phyloP scores from a whole-genome alignment of 2,329 filamentous ascomycete species.

The Cadophora sp. region DNA sequence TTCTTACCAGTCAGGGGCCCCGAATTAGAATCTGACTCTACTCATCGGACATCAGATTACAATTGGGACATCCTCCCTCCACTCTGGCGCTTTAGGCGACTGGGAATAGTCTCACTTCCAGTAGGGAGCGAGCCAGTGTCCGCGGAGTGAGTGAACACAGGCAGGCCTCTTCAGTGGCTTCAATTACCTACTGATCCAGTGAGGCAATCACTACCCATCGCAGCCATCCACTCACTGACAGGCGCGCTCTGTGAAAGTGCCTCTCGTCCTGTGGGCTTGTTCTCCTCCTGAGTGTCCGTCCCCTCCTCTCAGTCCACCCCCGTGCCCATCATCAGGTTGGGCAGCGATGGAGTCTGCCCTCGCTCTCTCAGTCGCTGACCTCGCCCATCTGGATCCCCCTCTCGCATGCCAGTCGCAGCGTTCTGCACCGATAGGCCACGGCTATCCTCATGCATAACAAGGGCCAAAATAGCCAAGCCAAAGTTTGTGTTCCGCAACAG shows the following conservation, averaged over 20 bases:
- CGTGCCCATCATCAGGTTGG: conserved; percentile 13
- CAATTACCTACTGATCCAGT: not conserved
- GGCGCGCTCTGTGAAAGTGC: conserved; percentile 2
- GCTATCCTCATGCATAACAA: conserved; percentile 8
- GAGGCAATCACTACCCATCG: not conserved
- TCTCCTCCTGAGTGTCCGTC: not conserved
- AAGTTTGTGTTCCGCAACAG: conserved; percentile 12
- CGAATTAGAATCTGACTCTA: conserved; percentile 3
- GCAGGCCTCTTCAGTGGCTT: conserved; percentile 13
- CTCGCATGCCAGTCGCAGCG: conserved; percentile 6
- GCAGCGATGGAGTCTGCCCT: conserved; percentile 12
- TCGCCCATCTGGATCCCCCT: conserved; percentile 3
- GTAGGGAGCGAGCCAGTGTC: conserved; percentile 11
- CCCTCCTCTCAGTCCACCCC: not conserved
- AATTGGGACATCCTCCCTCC: conserved; percentile 2
- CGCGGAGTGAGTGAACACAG: conserved; percentile 6
- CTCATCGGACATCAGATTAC: conserved; percentile 10
- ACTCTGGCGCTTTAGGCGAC: conserved; percentile 8
- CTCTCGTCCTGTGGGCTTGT: not conserved
- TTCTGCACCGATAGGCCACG: conserved; percentile 12
- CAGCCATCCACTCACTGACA: conserved; percentile 1
- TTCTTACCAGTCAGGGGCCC: not conserved
- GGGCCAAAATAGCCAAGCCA: conserved; percentile 7
- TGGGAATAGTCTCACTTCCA: conserved; percentile 17
- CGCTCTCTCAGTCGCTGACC: conserved; percentile 15